phyloP scores from a whole-genome alignment of 2,329 filamentous ascomycete genomes.

The Trichoderma koningiopsis region DNA sequence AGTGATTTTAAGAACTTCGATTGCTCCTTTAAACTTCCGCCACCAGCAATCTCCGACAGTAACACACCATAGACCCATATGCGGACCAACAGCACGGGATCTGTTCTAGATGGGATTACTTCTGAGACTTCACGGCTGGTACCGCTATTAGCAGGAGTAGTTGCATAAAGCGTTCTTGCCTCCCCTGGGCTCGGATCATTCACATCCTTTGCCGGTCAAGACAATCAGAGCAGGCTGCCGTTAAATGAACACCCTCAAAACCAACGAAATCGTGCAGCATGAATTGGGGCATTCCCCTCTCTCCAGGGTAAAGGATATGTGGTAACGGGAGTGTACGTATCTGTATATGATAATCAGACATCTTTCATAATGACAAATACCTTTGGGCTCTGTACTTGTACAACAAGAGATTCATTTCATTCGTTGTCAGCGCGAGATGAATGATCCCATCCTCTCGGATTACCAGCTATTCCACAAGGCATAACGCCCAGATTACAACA shows the following conservation, averaged over 20 bases:
- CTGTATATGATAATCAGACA: neutral
- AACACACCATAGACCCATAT: neutral
- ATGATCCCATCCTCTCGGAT: neutral
- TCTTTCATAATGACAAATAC: conserved; percentile 1
- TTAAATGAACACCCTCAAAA: neutral
- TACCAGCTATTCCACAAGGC: neutral
- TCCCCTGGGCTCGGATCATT: neutral
- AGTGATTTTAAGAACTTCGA: neutral
- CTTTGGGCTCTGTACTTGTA: neutral
- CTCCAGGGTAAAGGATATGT: conserved; percentile 4
- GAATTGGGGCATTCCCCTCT: conserved; percentile 1
- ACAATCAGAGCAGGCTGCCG: neutral
- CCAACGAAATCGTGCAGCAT: neutral
- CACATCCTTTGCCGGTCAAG: neutral
- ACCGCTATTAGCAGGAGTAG: neutral
- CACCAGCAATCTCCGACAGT: neutral
- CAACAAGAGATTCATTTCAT: neutral
- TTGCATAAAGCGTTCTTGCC: neutral
- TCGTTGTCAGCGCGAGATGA: neutral
- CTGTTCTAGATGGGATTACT: neutral
- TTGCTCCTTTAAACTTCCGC: neutral
- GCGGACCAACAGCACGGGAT: neutral
- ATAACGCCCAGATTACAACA: neutral
- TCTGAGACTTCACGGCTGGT: neutral
- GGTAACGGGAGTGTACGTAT: neutral